Base-by-base conservation (phyloP, 129 eudicot genomes). In the Scalesia atractyloides region DNA sequence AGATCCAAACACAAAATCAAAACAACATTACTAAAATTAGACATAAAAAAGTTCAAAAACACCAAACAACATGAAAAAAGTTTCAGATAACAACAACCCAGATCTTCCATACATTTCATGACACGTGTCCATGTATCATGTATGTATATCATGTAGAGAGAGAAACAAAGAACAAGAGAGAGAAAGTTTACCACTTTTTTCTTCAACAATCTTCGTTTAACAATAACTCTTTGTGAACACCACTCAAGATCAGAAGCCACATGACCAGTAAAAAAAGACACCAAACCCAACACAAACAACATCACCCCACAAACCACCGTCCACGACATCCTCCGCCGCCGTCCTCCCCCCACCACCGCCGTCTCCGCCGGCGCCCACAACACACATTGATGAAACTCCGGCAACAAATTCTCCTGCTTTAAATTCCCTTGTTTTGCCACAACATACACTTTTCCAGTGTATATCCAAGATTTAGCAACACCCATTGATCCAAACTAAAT, bases 231-330 rank as follows among this genome's bases (percentile, higher is more conserved):
- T 80, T 83, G 90, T 17, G 95, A 84, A 82, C 86, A 87, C 88
- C 91, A 76, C 19, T 92, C 96, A 66, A 87, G 91, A 89, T 92
- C 88, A 82, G 95, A 85, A 58, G 77, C 98, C 62, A 89, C 73
- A 79, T 92, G 92, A 10, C 96, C 96, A 33, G 88, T 84, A 58
- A 89, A 80, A 69, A 92, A 75, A 0, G 95, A 92, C 16, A 92
- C 64, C 76, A 92, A 80, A 12, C 96, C 96, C 60, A 92, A 44
- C 3, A 70, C 84, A 82, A 92, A 92, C 56, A 92, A 52, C 95
- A 92, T 65, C 70, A 83, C 34, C 65, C 95, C 98, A 79, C 96
- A 92, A 17, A 92, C 85, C 82, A 80, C 79, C 71, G 96, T 77
- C 96, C 96, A 92, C 30, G 92, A 76, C 64, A 88, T 63, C 77